phyloP scores from a whole-genome alignment of 2,329 filamentous ascomycete genomes.

The Diaporthe sp. region DNA sequence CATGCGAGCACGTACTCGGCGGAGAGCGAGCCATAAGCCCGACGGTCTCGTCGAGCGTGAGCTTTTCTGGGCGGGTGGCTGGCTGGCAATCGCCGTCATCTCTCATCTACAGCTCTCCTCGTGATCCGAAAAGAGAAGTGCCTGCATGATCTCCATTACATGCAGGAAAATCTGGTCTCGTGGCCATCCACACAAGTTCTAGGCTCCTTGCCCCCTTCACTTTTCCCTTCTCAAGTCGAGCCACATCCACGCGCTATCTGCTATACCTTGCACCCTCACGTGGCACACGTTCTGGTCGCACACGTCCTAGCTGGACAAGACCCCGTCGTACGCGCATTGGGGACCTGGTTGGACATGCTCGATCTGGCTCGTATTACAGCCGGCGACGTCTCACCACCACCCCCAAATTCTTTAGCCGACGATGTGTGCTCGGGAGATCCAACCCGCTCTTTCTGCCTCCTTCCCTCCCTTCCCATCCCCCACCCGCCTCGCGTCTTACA shows the following conservation, averaged over 20 bases:
- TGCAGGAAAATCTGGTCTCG: slow-evolving; percentile 49
- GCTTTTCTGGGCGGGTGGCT: slow-evolving; percentile 7
- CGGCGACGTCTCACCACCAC: slow-evolving; percentile 33
- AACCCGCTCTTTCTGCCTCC: slow-evolving; percentile 1
- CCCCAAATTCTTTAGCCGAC: slow-evolving; percentile 33
- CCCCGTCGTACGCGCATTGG: not conserved
- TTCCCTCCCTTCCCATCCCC: not conserved
- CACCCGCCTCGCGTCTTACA: slow-evolving; percentile 30
- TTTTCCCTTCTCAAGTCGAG: not conserved
- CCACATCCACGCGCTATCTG: slow-evolving; percentile 6
- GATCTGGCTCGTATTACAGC: slow-evolving; percentile 35
- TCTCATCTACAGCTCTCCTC: slow-evolving; percentile 40
- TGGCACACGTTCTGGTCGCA: slow-evolving; percentile 32
- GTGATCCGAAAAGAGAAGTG: slow-evolving; percentile 44
- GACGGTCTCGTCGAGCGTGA: not conserved
- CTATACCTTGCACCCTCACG: slow-evolving; percentile 27
- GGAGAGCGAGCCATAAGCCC: slow-evolving; percentile 21
- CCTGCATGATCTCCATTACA: slow-evolving; percentile 55
- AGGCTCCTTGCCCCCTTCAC: slow-evolving; percentile 8
- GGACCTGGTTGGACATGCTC: slow-evolving; percentile 36
- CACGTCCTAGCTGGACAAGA: slow-evolving; percentile 30
- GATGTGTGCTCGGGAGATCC: slow-evolving; percentile 23
- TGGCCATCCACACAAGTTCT: slow-evolving; percentile 35
- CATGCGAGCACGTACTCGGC: slow-evolving; percentile 35
- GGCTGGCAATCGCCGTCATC: slow-evolving; percentile 39